Conservation (phyloP, 2,329 filamentous ascomycete species). For the Penicillium sp. region DNA sequence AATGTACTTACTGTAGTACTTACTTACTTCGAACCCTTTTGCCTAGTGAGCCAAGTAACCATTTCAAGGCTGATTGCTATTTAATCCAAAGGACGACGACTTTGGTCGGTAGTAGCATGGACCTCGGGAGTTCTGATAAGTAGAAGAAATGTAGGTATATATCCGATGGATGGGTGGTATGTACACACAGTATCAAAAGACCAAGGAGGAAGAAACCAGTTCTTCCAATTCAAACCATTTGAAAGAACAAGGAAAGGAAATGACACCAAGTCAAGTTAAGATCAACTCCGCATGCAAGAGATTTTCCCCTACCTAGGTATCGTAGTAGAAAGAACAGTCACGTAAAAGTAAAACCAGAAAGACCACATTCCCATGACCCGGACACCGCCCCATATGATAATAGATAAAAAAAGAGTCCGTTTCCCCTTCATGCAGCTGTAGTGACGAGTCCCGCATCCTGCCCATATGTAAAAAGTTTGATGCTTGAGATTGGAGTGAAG, state of each 20-base stretch:
- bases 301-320: slow-evolving; percentile 1
- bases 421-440: slow-evolving; percentile 17
- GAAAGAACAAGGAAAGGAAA: neutral
- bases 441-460: slow-evolving; percentile 1
- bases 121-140: neutral
- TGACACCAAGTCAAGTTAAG: neutral
- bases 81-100: too few relatives aligned
- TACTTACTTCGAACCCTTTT: too few relatives aligned
- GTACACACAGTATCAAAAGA: neutral
- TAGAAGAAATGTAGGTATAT: neutral
- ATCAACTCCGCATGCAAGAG: slow-evolving; percentile 7
- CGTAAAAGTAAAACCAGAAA: slow-evolving; percentile 1
- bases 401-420: slow-evolving; percentile 3
- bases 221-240: neutral
- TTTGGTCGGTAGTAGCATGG: too few relatives aligned
- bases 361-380: slow-evolving; percentile 4
- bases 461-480: slow-evolving; percentile 17
- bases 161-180: neutral
- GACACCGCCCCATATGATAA: slow-evolving; percentile 11
- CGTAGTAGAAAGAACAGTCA: neutral
- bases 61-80: too few relatives aligned
- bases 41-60: too few relatives aligned
- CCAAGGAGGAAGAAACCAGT: neutral
- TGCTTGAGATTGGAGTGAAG: slow-evolving; percentile 1
- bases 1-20: too few relatives aligned